Evolutionary conservation across 768 basidiomycete species (phyloP), one percentile per base, ranked within the genome.

Genomic region (Podaxis mareebaensis): DNA sequence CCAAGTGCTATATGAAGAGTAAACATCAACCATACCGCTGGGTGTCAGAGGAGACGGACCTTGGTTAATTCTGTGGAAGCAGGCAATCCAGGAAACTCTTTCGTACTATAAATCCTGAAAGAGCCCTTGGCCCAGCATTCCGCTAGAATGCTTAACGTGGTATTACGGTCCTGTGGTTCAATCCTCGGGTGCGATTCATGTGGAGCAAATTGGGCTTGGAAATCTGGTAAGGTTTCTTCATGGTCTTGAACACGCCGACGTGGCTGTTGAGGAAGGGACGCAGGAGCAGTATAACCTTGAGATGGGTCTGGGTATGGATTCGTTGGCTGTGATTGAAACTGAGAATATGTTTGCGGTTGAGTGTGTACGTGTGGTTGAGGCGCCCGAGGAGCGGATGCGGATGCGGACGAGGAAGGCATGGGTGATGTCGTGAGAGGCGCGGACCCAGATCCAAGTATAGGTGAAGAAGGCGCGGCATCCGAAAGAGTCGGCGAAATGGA

Each of bases 71-170:
- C 84, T 0, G 88, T 90, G 2, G 88, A 89, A 4, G 86, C 82
- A 49, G 81, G 81, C 15, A 91, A 73, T 2, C 89, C 86, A 3
- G 89, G 88, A 65, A 90, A 90, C 61, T 88, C 84, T 67, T 90
- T 90, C 0, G 89, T 89, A 10, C 87, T 87, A 68, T 86, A 90
- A 0, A 91, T 83, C 24, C 80, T 83, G 71, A 91, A 90, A 2
- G 77, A 65, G 0, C 85, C 85, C 22, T 57, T 63, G 3, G 89
- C 87, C 66, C 84, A 89, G 65, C 82, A 83, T 73, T 90, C 87
- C 1, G 88, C 88, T 65, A 85, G 81, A 4, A 90, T 77, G 1
- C 78, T 76, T 10, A 79, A 69, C 1, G 33, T 22, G 24, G 44
- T 28, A 38, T 48, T 28, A 4, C 55, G 30, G 30, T 80, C 76